A percentile compares a stretch with the other conserved stretches of the same genome.
Conservation (phyloP, 2,329 filamentous ascomycete genomes). For the Microthyrium microscopicum region DNA sequence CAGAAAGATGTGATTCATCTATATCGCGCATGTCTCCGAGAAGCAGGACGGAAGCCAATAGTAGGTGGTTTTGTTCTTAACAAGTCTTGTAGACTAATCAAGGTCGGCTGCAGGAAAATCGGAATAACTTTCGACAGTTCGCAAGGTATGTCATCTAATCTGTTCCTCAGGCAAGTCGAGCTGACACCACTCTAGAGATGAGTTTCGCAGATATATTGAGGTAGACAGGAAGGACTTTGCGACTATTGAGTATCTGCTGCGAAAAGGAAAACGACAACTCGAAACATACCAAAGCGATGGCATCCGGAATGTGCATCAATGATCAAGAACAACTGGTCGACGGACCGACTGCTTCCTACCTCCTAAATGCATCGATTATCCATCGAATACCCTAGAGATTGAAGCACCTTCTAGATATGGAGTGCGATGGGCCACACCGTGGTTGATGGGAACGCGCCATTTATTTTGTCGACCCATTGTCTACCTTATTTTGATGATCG, state of each 20-base stretch:
- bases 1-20: slow-evolving; percentile 75
- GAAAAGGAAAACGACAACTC: slow-evolving; percentile 66
- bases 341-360: neutral
- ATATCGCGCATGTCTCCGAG: slow-evolving; percentile 73
- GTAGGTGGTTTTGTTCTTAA: slow-evolving; percentile 30
- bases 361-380: neutral
- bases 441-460: too few species aligned
- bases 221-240: slow-evolving; percentile 74
- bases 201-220: slow-evolving; percentile 55
- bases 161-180: slow-evolving; percentile 37
- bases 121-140: slow-evolving; percentile 7
- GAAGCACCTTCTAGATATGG: too few species aligned
- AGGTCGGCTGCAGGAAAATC: slow-evolving; percentile 6
- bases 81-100: slow-evolving; percentile 22
- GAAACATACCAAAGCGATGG: slow-evolving; percentile 66
- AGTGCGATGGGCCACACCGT: too few species aligned
- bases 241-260: slow-evolving; percentile 68
- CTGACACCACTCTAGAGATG: slow-evolving; percentile 35
- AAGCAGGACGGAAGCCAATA: slow-evolving; percentile 61
- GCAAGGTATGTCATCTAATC: slow-evolving; percentile 42
- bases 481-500: too few species aligned
- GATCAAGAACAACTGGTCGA: too few species aligned
- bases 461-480: too few species aligned
- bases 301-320: slow-evolving; percentile 26
- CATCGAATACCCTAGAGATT: neutral